These are phyloP conservation scores for Striga asiatica DNA, from an alignment of 257 asterid genomes.

Conservation along the genomic window DNA sequence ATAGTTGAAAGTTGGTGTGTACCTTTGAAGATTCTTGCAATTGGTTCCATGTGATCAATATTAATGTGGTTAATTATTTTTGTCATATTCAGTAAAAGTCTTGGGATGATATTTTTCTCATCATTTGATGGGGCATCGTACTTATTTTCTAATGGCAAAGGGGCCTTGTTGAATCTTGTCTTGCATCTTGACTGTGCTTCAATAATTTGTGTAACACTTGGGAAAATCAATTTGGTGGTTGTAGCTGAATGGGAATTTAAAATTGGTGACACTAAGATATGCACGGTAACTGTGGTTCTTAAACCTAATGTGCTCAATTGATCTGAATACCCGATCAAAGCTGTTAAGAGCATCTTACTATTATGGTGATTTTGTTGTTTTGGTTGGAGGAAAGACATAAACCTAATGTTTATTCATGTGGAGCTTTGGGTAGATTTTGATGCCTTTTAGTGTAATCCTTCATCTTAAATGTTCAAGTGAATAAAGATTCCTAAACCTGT, in stretches of 20 bases:
- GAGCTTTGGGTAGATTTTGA: background rate
- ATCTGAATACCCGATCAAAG: background rate
- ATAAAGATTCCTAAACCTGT: slow-evolving; percentile 2
- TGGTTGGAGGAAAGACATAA: background rate
- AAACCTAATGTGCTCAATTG: background rate
- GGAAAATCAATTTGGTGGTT: background rate
- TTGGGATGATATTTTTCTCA: background rate
- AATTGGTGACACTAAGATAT: background rate
- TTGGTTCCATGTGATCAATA: background rate
- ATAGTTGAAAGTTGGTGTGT: background rate
- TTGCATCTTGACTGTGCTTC: background rate
- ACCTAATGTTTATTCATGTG: background rate
- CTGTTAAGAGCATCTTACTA: background rate
- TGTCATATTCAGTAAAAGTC: background rate
- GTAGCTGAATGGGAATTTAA: background rate
- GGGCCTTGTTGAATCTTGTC: background rate
- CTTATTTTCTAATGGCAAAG: background rate
- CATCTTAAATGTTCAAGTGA: background rate
- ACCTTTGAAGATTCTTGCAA: background rate
- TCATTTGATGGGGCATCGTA: background rate
- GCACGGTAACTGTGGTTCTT: background rate
- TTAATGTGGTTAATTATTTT: background rate
- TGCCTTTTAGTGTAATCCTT: background rate
- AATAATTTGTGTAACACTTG: background rate
- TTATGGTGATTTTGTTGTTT: background rate